A percentile compares a stretch with the other conserved stretches of the same genome.
phyloP scores from a whole-genome alignment of 176 grass and related monocot genomes.

The Triticum monococcum region DNA sequence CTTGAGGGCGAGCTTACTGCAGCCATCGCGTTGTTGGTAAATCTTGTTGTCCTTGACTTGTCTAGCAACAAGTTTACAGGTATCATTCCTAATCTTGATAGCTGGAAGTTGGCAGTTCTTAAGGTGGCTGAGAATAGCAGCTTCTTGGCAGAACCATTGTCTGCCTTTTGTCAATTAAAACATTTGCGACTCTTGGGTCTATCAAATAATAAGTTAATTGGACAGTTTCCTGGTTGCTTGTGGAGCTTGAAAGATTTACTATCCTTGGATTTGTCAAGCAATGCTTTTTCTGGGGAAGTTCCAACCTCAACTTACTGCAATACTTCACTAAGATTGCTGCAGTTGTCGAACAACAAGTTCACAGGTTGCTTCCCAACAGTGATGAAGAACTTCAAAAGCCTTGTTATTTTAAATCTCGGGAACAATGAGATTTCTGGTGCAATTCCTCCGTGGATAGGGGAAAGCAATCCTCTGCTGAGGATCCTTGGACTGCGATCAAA shows the following conservation, averaged over 20 bases:
- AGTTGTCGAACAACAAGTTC: slow-evolving; percentile 14
- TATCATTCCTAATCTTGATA: neutral
- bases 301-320: neutral
- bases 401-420: slow-evolving; percentile 8
- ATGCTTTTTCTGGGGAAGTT: neutral
- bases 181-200: neutral
- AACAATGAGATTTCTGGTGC: neutral
- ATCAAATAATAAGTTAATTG: slow-evolving; percentile 19
- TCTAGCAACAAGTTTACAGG: neutral
- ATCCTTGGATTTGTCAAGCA: neutral
- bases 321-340: neutral
- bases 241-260: neutral
- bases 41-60: neutral
- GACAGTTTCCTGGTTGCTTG: slow-evolving; percentile 27
- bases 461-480: neutral
- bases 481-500: slow-evolving; percentile 25
- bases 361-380: neutral
- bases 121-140: neutral
- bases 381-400: neutral
- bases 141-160: neutral
- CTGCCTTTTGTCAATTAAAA: neutral
- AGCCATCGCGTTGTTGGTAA: neutral
- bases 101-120: neutral
- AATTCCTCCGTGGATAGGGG: slow-evolving; percentile 24
- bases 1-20: neutral